Conservation (phyloP, 2,329 filamentous ascomycete species). For the Microdochium nivale region DNA sequence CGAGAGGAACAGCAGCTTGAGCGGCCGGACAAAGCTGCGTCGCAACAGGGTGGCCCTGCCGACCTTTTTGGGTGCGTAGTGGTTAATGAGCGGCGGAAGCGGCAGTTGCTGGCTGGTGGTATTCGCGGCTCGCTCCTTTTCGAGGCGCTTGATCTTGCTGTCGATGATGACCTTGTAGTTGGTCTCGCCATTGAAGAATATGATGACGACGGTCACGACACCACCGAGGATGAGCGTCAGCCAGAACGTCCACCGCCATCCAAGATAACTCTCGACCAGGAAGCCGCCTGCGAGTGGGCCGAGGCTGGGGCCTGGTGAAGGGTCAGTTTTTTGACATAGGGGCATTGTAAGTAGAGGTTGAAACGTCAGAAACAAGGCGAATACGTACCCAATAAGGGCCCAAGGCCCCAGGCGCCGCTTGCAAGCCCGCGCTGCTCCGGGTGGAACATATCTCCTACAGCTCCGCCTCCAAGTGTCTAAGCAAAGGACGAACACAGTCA, state of each 20-base stretch:
- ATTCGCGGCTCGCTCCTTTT: slow-evolving; percentile 31
- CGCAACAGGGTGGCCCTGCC: slow-evolving; percentile 20
- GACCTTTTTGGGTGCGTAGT: slow-evolving; percentile 20
- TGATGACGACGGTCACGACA: slow-evolving; percentile 24
- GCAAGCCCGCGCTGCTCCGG: slow-evolving; percentile 33
- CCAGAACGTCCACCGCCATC: slow-evolving; percentile 46
- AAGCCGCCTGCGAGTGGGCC: slow-evolving; percentile 42
- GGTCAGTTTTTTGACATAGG: neutral
- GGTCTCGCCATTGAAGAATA: slow-evolving; percentile 35
- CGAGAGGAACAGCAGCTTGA: slow-evolving; percentile 41
- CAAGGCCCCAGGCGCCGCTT: slow-evolving; percentile 42
- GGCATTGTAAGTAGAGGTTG: neutral
- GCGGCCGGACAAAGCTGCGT: slow-evolving; percentile 37
- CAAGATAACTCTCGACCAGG: slow-evolving; percentile 32
- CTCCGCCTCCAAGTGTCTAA: slow-evolving; percentile 41
- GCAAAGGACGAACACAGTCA: too few relatives aligned
- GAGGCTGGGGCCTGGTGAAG: slow-evolving; percentile 26
- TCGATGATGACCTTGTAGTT: slow-evolving; percentile 41
- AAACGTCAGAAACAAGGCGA: neutral
- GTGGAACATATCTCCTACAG: slow-evolving; percentile 46
- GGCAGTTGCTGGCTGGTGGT: slow-evolving; percentile 21
- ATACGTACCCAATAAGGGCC: slow-evolving; percentile 29
- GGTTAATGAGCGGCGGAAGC: slow-evolving; percentile 24
- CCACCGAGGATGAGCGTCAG: slow-evolving; percentile 38
- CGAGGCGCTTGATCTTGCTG: slow-evolving; percentile 35